These are phyloP conservation scores for Wickerhamomyces bisporus DNA, from an alignment of 805 yeast genomes.

Conservation along the genomic window DNA sequence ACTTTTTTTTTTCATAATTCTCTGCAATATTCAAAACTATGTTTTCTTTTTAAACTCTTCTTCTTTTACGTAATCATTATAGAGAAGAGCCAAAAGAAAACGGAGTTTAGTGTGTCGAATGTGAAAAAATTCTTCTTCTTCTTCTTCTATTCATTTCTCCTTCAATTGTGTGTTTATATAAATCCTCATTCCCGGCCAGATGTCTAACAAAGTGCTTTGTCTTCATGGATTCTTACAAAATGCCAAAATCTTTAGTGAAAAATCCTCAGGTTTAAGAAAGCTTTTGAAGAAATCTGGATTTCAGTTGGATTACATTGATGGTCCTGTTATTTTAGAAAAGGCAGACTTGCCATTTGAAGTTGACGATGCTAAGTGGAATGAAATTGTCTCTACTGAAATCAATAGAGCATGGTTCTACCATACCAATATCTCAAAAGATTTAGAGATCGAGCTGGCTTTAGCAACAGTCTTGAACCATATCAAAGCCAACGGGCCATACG, in stretches of 20 bases:
- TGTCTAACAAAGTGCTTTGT: slow-evolving; percentile 57
- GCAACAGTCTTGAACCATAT: slow-evolving; percentile 43
- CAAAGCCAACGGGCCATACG: slow-evolving; percentile 70
- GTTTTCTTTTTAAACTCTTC: no score
- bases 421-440: slow-evolving; percentile 39
- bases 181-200: slow-evolving; percentile 3
- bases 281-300: slow-evolving; percentile 57
- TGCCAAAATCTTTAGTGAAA: slow-evolving; percentile 77
- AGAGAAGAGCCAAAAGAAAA: no score
- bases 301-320: slow-evolving; percentile 74
- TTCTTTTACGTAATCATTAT: no score
- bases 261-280: slow-evolving; percentile 85
- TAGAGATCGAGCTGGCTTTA: slow-evolving; percentile 49
- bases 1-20: no score
- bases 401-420: slow-evolving; percentile 75
- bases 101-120: no score
- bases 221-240: slow-evolving; percentile 90
- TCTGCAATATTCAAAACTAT: no score
- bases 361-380: slow-evolving; percentile 46
- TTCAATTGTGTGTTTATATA: not conserved
- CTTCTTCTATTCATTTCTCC: not conserved
- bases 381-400: slow-evolving; percentile 40
- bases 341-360: slow-evolving; percentile 73
- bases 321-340: slow-evolving; percentile 60
- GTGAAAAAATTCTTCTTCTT: not conserved